Base-by-base conservation (phyloP, 2,329 filamentous ascomycete species). In the Pseudocercospora musae region DNA sequence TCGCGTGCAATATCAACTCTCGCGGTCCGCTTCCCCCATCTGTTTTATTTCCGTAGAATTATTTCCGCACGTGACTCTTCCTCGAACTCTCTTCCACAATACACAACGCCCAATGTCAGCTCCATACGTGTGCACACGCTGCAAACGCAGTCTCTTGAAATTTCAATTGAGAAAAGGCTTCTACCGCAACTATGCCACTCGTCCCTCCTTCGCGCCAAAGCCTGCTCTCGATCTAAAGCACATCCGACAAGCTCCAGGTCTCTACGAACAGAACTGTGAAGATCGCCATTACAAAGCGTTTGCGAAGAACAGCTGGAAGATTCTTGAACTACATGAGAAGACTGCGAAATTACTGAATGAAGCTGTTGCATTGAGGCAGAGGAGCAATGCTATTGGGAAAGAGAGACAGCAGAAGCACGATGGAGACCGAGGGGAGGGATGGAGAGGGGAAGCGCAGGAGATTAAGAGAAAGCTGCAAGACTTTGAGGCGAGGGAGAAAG, bases 191-290 rank as follows among this genome's bases (percentile, higher is more conserved):
- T 20, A 23, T 21, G 81, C 78, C 65, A 77, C 77, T 3, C 83
- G 88, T 42, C 89, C 90, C 4, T 82, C 89, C 1, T 88, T 85
- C 57, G 92, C 91, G 13, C 92, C 92, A 10, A 94, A 91, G 74
- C 86, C 91, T 25, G 84, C 84, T 52, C 84, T 96, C 68, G 90
- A 97, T 79, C 84, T 96, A 74, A 94, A 91, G 76, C 89, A 95
- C 78, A 96, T 99, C 75, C 92, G 93, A 62, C 85, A 92, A 72
- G 90, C 96, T 77, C 86, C 90, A 15, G 85, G 88, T 13, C 83
- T 96, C 15, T 90, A 97, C 80, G 85, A 89, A 69, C 82, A 89
- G 68, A 98, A 96, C 73, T 96, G 91, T 77, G 75, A 89, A 63
- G 88, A 92, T 68, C 87, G 95, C 69, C 97, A 97, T 76, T 97